Evolutionary conservation across 2,329 filamentous ascomycete genomes (phyloP), one percentile per base, ranked within the genome.

Genomic region (Xylaria sp.): DNA sequence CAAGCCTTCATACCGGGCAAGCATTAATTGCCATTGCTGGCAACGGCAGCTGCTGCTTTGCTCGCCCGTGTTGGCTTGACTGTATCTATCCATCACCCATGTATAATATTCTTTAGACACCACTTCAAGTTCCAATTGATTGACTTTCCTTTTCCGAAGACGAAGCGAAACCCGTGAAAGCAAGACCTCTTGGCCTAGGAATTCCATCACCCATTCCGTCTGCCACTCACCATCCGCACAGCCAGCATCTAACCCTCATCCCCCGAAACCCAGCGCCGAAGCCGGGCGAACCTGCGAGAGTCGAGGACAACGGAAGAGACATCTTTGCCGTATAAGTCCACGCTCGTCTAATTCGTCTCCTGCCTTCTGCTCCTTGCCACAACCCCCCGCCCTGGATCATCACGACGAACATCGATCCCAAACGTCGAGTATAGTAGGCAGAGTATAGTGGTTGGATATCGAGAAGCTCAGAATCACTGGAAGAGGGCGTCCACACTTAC

Each of bases 31-130:
- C 72, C 71, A 72, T 68, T 69, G 59, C 65, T 68, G 56, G 61
- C 59, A 64, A 59, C 60, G 48, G 53, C 66, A 49, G 59, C 38
- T 15, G 42, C 51, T 60, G 26, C 60, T 69, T 72, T 70, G 72
- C 70, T 70, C 68, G 73, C 74, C 70, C 58, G 59, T 53, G 7
- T 60, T 63, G 38, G 28, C 61, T 62, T 38, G 36, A 57, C 64
- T 67, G 64, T 51, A 59, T 65, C 61, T 70, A 46, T 63, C 65
- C 28, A 23, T 63, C 42, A 40, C 49, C 53, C n/a, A 70, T 71
- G 69, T 74, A 74, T 28, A 72, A 70, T 72, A 72, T 75, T 72
- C 70, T 71, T 69, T 70, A 70, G 65, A 72, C 72, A 63, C 68
- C 70, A 63, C 65, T 51, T 36, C 68, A 62, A 67, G 67, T 73